A percentile compares a stretch with the other conserved stretches of the same genome.
phyloP scores from a whole-genome alignment of 805 yeast species.

The Candida ascalaphidarum region DNA sequence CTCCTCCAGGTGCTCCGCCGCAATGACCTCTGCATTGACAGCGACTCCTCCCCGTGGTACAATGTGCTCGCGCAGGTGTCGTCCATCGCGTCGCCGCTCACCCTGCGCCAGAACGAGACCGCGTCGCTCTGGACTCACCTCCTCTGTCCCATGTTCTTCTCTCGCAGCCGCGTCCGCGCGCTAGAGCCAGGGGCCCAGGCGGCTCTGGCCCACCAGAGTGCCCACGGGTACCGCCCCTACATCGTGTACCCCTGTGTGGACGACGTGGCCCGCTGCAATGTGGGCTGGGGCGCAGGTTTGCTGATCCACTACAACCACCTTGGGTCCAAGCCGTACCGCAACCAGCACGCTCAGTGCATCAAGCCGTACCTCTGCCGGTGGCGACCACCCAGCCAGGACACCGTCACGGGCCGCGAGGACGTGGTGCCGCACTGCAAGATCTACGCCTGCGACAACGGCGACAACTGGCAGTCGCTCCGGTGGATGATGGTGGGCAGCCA shows the following conservation, averaged over 20 bases:
- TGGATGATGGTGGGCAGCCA: constrained; percentile 75
- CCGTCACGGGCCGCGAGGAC: constrained; percentile 21
- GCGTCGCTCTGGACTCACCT: constrained; percentile 40
- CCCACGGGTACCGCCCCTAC: constrained; percentile 20
- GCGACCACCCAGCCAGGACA: constrained; percentile 13
- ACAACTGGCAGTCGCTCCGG: constrained; percentile 39
- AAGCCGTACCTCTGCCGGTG: constrained; percentile 38
- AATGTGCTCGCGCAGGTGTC: constrained; percentile 38
- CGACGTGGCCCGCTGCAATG: constrained; percentile 28
- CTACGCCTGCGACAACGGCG: constrained; percentile 45
- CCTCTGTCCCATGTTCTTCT: constrained; percentile 35
- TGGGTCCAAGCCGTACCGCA: constrained; percentile 8
- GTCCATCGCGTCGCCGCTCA: constrained; percentile 40
- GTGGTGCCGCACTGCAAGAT: constrained; percentile 66
- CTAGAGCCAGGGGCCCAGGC: constrained; percentile 16
- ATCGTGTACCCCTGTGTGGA: constrained; percentile 38
- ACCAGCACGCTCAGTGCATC: constrained; percentile 35
- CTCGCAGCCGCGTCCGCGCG: constrained; percentile 11
- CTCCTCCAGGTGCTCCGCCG: constrained; percentile 31
- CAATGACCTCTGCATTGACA: constrained; percentile 18
- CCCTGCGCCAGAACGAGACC: constrained; percentile 11
- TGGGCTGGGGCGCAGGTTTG: constrained; percentile 42
- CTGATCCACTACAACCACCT: constrained; percentile 40
- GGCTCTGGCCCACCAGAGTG: constrained; percentile 11
- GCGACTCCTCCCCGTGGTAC: constrained; percentile 7